phyloP scores from a whole-genome alignment of 1,284 basidiomycete species.

The Acaromyces ingoldii region DNA sequence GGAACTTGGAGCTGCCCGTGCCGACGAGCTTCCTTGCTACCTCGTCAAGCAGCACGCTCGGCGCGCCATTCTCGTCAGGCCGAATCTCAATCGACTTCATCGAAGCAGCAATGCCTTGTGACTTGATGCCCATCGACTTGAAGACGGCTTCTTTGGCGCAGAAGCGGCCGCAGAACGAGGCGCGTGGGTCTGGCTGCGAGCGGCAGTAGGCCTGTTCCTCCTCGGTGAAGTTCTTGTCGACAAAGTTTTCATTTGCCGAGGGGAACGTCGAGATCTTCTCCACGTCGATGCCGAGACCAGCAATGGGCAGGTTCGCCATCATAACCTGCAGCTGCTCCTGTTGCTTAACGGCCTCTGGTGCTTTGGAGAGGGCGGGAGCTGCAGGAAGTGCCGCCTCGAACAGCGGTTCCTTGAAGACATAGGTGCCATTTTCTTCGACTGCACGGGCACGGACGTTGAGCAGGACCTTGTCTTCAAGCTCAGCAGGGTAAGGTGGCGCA shows the following conservation, averaged over 20 bases:
- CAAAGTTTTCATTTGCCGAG: constrained; percentile 80
- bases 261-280: constrained; percentile 91
- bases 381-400: constrained; percentile 25
- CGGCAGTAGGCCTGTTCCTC: constrained; percentile 82
- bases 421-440: constrained; percentile 33
- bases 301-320: constrained; percentile 63
- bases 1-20: constrained; percentile 67
- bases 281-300: constrained; percentile 61
- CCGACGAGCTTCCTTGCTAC: constrained; percentile 59
- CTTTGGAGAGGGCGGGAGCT: constrained; percentile 24
- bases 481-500: constrained; percentile 78
- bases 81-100: constrained; percentile 97
- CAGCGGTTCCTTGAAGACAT: constrained; percentile 38
- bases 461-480: constrained; percentile 80
- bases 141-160: constrained; percentile 96
- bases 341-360: constrained; percentile 27
- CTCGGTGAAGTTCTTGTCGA: constrained; percentile 86
- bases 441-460: constrained; percentile 84
- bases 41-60: constrained; percentile 73
- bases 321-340: constrained; percentile 28
- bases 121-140: constrained; percentile 88
- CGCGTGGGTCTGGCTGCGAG: constrained; percentile 74
- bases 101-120: constrained; percentile 82
- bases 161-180: constrained; percentile 95
- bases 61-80: constrained; percentile 54